Conservation (phyloP, 108 stramenopile genomes). For the Cyclotella baltica region DNA sequence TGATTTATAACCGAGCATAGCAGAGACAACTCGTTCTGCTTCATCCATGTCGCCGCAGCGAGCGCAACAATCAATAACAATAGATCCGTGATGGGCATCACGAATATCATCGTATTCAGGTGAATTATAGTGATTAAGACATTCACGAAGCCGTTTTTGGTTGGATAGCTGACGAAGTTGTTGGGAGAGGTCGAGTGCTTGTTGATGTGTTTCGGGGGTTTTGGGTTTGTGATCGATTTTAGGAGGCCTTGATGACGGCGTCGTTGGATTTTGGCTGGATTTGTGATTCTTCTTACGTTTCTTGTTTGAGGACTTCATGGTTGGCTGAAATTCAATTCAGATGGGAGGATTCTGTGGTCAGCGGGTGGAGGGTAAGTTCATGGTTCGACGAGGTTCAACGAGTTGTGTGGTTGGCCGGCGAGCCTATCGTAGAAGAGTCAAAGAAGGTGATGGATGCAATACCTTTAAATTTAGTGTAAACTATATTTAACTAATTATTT, state of each 20-base stretch:
- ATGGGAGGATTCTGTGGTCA: too few species aligned
- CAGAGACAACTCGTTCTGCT: conserved; percentile 42
- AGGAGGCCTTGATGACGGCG: background rate
- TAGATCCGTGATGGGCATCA: conserved; percentile 84
- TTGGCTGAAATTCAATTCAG: too few species aligned
- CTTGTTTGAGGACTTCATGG: background rate
- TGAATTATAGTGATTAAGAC: conserved; percentile 64
- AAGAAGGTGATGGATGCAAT: too few species aligned
- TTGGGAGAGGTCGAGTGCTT: conserved; percentile 69
- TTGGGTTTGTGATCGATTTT: background rate
- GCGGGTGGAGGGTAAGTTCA: background rate
- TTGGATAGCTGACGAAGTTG: conserved; percentile 69
- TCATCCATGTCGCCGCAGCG: conserved; percentile 72
- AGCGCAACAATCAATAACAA: conserved; percentile 82
- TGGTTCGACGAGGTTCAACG: too few species aligned
- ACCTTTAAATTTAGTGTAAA: too few species aligned
- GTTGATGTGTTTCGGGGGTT: conserved; percentile 30
- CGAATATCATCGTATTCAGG: conserved; percentile 57
- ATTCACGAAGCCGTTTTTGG: conserved; percentile 73
- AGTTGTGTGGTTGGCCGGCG: too few species aligned
- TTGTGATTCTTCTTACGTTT: conserved; percentile 5
- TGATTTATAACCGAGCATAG: conserved; percentile 15
- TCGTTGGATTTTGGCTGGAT: background rate
- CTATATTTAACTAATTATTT: too few species aligned
- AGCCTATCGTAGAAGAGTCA: too few species aligned